A percentile compares a stretch with the other conserved stretches of the same genome.
Evolutionary conservation across 75 land plant species (phyloP).

Genomic region (Cunninghamia lanceolata): DNA sequence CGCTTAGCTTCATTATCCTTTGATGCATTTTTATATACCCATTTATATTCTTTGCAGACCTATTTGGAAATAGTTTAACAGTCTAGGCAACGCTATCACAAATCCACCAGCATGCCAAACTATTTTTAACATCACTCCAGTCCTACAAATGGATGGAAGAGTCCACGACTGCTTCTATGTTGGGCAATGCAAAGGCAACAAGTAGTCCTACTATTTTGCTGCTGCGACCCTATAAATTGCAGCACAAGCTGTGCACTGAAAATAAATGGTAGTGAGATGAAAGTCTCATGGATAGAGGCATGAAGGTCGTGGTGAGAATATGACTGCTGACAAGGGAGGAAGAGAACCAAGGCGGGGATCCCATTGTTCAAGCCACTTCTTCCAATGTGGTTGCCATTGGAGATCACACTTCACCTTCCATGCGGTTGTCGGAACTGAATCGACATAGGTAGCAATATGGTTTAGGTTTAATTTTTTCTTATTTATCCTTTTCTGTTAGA

Average conservation of each 20-base stretch:
- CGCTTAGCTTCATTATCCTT: no score
- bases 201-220: not conserved
- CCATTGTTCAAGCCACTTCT: constrained; percentile 43
- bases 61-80: no score
- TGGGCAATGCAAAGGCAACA: not conserved
- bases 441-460: constrained; percentile 46
- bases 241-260: not conserved
- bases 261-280: not conserved
- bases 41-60: no score
- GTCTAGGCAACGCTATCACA: no score
- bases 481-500: not conserved
- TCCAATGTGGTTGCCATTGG: constrained; percentile 36
- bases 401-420: constrained; percentile 71
- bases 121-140: no score
- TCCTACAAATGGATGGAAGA: no score
- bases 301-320: constrained; percentile 66
- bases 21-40: no score
- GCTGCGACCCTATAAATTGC: not conserved
- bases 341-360: constrained; percentile 30
- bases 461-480: not conserved
- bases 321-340: constrained; percentile 49
- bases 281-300: not conserved
- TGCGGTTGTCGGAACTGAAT: constrained; percentile 46
- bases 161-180: not conserved
- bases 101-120: no score